These are phyloP conservation scores for Colletotrichum sojae DNA, from an alignment of 2,329 filamentous ascomycete genomes.

Conservation along the genomic window DNA sequence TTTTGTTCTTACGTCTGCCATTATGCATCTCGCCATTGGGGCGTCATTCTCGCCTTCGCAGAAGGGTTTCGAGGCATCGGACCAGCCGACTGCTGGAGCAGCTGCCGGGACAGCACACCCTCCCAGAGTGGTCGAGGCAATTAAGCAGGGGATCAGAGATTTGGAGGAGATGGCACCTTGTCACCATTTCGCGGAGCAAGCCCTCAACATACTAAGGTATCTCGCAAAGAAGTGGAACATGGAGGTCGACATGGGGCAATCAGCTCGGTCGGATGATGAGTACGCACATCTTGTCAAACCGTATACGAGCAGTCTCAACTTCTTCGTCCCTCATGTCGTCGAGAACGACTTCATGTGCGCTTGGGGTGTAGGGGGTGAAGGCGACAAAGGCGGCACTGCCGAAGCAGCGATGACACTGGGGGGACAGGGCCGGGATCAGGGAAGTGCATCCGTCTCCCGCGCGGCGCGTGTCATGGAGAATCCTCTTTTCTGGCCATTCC, in stretches of 20 bases:
- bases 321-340: conserved; percentile 66
- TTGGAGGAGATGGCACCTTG: conserved; percentile 73
- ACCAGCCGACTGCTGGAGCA: conserved; percentile 33
- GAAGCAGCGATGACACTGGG: conserved; percentile 24
- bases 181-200: conserved; percentile 73
- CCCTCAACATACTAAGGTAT: conserved; percentile 71
- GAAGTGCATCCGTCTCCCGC: conserved; percentile 38
- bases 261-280: conserved; percentile 49
- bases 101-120: conserved; percentile 52
- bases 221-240: conserved; percentile 73
- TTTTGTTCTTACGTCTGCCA: conserved; percentile 73
- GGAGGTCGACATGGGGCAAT: conserved; percentile 59
- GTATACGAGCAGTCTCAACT: conserved; percentile 68
- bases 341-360: conserved; percentile 63
- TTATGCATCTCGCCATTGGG: conserved; percentile 71
- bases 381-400: conserved; percentile 25
- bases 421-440: conserved; percentile 25
- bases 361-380: conserved; percentile 55
- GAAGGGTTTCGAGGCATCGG: conserved; percentile 12
- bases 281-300: conserved; percentile 61
- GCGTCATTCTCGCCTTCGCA: conserved; percentile 50
- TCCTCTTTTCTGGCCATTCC: conserved; percentile 73
- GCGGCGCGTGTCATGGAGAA: conserved; percentile 61
- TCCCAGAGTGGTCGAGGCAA: conserved; percentile 58
- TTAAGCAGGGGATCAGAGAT: conserved; percentile 69